phyloP scores from a whole-genome alignment of 2,329 filamentous ascomycete species.

The Diplodia mutila region DNA sequence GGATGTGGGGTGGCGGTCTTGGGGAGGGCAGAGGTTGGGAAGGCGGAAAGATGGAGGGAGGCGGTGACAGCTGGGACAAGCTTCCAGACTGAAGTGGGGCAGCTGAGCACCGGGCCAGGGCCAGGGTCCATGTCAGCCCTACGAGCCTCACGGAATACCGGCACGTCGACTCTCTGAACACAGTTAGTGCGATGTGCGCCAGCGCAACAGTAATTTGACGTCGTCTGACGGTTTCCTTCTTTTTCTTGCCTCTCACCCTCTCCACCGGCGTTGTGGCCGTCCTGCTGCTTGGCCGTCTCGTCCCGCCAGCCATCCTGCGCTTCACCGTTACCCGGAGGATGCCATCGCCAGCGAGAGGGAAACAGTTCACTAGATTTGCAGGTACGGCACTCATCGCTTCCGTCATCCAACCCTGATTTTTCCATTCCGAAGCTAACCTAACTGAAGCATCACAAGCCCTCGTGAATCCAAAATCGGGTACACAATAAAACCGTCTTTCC shows the following conservation, averaged over 20 bases:
- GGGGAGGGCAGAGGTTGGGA: neutral
- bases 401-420: neutral
- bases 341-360: neutral
- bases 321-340: neutral
- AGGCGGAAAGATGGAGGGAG: neutral
- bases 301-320: neutral
- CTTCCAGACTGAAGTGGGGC: neutral
- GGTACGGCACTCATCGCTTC: neutral
- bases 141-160: conserved; percentile 24
- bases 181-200: conserved; percentile 13
- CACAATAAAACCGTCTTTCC: conserved; percentile 12
- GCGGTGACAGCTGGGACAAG: neutral
- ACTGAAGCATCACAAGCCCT: neutral
- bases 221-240: conserved; percentile 3
- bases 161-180: conserved; percentile 19
- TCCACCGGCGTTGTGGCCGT: neutral
- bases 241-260: neutral
- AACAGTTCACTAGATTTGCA: neutral
- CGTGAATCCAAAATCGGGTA: neutral
- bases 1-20: neutral
- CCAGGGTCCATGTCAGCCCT: conserved; percentile 9
- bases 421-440: neutral
- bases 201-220: conserved; percentile 21
- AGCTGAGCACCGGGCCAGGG: neutral
- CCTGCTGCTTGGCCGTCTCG: neutral